These are phyloP conservation scores for Cyclocybe cylindracea DNA, from an alignment of 768 basidiomycete genomes.

Conservation along the genomic window DNA sequence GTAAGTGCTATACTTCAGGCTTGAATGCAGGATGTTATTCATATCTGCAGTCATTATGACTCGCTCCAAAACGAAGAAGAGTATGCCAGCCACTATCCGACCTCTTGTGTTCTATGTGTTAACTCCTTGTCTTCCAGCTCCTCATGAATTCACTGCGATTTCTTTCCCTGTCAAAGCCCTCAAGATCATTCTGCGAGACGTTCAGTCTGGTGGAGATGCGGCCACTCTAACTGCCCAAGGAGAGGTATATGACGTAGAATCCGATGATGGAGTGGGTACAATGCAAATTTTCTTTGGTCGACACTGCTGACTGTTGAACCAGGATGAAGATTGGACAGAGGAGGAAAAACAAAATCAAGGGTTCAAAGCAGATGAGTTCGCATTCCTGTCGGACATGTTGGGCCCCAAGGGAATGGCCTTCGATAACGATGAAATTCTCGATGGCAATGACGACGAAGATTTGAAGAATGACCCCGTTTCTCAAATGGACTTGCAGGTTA, in stretches of 20 bases:
- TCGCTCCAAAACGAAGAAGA: constrained; percentile 82
- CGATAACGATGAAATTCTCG: constrained; percentile 77
- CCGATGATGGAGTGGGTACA: constrained; percentile 69
- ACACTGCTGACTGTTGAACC: constrained; percentile 2
- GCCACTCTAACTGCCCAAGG: constrained; percentile 61
- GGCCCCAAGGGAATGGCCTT: constrained; percentile 71
- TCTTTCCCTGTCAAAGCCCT: constrained; percentile 91
- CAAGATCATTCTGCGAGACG: constrained; percentile 84
- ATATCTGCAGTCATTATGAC: constrained; percentile 87
- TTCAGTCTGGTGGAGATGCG: constrained; percentile 78
- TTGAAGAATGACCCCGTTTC: constrained; percentile 84
- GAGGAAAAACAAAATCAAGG: constrained; percentile 68
- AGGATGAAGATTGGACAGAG: constrained; percentile 95
- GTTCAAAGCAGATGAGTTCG: constrained; percentile 74
- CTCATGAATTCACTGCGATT: constrained; percentile 83
- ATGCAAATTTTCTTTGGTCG: neutral
- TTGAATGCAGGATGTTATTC: constrained; percentile 20
- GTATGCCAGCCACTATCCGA: constrained; percentile 41
- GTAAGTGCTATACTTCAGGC: constrained; percentile 48
- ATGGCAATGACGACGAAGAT: constrained; percentile 84
- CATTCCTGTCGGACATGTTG: constrained; percentile 82
- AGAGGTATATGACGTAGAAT: constrained; percentile 58
- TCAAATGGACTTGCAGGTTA: constrained; percentile 77
- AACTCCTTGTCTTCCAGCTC: constrained; percentile 58
- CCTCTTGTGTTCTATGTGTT: constrained; percentile 17